Evolutionary conservation across 768 basidiomycete species (phyloP), one percentile per base, ranked within the genome.

Genomic region (Leccinellum luteum): DNA sequence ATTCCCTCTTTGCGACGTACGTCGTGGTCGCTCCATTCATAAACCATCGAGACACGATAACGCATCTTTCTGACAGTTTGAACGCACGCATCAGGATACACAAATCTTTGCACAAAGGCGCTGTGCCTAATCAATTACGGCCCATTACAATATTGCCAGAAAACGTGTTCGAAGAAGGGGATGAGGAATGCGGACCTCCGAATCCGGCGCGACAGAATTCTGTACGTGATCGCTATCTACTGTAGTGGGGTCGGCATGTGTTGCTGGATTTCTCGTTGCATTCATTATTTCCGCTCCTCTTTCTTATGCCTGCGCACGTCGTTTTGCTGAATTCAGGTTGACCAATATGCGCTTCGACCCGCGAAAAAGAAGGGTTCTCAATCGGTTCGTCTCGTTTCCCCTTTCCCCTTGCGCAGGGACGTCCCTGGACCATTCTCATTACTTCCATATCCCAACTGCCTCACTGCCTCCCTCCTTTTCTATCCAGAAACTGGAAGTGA

Each of bases 1-100:
- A 70, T 23, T 70, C 61, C 27, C 41, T 69, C 10, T 55, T 69
- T 32, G 69, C 69, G 19, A 69, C 60, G 69, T 69, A 55, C 8
- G 68, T 59, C 21, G 10, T 7, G 13, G 21, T 44, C 30, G 10
- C 19, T 4, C 7, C 51, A 13, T n/a, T 17, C 15, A 25, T 4
- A 25, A 27, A 43, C 15, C 23, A 38, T 4, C 3, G 2, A 14
- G 15, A 43, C 17, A 14, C 6, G 9, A 47, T 30, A 9, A 10
- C 4, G 1, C 3, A 14, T 21, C 8, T 23, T 6, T 21, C n/a
- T 14, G 13, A 59, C 43, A 68, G 69, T 38, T 55, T 70, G 32
- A 69, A 69, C 15, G 41, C 64, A 4, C 69, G 64, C 25, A 47
- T 21, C 8, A 58, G 19, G n/a, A 50, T 70, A 12, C 55, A 58